A percentile compares a stretch with the other conserved stretches of the same genome.
These are phyloP conservation scores for Dysphania ambrosioides DNA, from an alignment of 148 eudicot species.

Conservation along the genomic window DNA sequence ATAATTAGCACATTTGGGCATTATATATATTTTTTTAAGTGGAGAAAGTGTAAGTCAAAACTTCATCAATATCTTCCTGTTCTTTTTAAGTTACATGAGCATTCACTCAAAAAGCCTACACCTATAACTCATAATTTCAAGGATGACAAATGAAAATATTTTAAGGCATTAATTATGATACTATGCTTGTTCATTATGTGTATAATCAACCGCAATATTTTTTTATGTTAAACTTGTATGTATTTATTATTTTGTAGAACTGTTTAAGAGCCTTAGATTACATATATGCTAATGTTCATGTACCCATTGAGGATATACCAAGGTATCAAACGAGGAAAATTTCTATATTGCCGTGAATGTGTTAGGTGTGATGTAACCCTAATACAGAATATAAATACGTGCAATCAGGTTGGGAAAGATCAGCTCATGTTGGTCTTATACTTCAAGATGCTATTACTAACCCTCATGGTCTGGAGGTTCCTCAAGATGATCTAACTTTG, in stretches of 20 bases:
- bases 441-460: background rate
- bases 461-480: background rate
- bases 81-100: background rate
- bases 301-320: background rate
- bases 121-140: conserved; percentile 1
- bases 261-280: conserved; percentile 14
- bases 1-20: conserved; percentile 4
- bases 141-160: conserved; percentile 11
- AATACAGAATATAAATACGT: background rate
- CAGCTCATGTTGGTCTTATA: background rate
- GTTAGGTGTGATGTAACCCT: background rate
- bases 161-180: conserved; percentile 8
- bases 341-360: background rate
- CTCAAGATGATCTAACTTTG: background rate
- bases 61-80: conserved; percentile 9
- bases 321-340: background rate
- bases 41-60: conserved; percentile 11
- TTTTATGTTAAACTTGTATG: too few species aligned
- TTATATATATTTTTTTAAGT: background rate
- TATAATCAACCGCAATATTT: background rate
- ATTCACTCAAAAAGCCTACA: conserved; percentile 6
- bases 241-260: background rate
- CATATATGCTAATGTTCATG: background rate
- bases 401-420: conserved; percentile 5
- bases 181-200: background rate